Conservation (phyloP, 257 asterid genomes). For the Solanum appendiculatum region DNA sequence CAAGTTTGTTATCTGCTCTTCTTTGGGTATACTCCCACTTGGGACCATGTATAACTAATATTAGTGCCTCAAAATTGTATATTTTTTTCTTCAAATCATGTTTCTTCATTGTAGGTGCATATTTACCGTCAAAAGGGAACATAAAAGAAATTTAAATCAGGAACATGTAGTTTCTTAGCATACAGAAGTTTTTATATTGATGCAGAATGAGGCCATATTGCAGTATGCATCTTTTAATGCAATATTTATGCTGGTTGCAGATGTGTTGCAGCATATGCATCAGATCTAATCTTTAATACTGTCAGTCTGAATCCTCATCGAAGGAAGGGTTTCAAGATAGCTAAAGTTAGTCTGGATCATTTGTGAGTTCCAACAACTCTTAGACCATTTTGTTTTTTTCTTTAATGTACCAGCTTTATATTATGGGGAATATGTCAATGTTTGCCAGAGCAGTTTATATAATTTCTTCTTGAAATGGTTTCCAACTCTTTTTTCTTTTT, state of each 20-base stretch:
- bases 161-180: background rate
- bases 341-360: constrained; percentile 80
- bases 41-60: background rate
- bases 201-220: background rate
- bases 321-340: constrained; percentile 48
- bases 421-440: background rate
- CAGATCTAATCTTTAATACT: constrained; percentile 68
- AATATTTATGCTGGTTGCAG: constrained; percentile 27
- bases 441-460: background rate
- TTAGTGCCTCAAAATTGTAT: background rate
- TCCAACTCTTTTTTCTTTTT: no score
- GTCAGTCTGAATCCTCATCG: constrained; percentile 88
- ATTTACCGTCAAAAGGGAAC: background rate
- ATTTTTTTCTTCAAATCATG: background rate
- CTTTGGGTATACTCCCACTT: background rate
- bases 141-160: background rate
- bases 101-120: background rate
- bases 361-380: constrained; percentile 41
- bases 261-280: constrained; percentile 87
- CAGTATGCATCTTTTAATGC: background rate
- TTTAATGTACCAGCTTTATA: background rate
- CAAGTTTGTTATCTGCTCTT: background rate
- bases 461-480: background rate
- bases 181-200: background rate
- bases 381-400: background rate